Evolutionary conservation across 805 yeast species (phyloP).

Genomic region (Nakazawaea wickerhamii): DNA sequence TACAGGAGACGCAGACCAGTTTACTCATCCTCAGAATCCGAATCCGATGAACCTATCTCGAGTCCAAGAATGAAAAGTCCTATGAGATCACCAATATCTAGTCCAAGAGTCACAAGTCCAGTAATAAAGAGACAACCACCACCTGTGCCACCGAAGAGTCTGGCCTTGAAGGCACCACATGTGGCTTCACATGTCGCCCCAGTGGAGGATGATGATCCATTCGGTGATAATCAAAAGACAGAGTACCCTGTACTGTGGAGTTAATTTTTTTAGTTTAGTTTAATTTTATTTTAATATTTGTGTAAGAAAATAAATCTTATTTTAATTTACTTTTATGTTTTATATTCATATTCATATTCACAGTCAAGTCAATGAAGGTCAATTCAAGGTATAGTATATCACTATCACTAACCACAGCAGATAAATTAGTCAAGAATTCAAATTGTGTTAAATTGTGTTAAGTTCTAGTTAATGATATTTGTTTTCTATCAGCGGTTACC

Average conservation of each 20-base stretch:
- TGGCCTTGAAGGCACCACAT: slow-evolving; percentile 2
- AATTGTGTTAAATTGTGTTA: too few species aligned
- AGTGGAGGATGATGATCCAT: slow-evolving; percentile 37
- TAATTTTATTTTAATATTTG: background rate
- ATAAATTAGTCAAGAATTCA: too few species aligned
- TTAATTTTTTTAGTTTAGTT: background rate
- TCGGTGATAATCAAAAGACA: slow-evolving; percentile 41
- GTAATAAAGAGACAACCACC: slow-evolving; percentile 7
- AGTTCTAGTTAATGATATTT: too few species aligned
- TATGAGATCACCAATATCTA: background rate
- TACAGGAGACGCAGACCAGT: too few species aligned
- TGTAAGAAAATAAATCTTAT: background rate
- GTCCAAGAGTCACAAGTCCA: background rate
- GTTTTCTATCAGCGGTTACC: too few species aligned
- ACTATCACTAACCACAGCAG: too few species aligned
- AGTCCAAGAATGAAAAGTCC: too few species aligned
- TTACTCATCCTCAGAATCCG: too few species aligned
- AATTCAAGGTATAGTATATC: too few species aligned
- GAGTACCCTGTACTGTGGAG: slow-evolving; percentile 9
- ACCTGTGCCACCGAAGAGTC: slow-evolving; percentile 11
- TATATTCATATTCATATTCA: too few species aligned
- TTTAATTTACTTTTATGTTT: too few species aligned
- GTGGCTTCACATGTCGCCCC: background rate
- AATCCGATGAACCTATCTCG: background rate
- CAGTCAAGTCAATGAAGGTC: too few species aligned